Evolutionary conservation across 2,329 filamentous ascomycete species (phyloP), one percentile per base, ranked within the genome.

Genomic region (Colletotrichum acutatum): DNA sequence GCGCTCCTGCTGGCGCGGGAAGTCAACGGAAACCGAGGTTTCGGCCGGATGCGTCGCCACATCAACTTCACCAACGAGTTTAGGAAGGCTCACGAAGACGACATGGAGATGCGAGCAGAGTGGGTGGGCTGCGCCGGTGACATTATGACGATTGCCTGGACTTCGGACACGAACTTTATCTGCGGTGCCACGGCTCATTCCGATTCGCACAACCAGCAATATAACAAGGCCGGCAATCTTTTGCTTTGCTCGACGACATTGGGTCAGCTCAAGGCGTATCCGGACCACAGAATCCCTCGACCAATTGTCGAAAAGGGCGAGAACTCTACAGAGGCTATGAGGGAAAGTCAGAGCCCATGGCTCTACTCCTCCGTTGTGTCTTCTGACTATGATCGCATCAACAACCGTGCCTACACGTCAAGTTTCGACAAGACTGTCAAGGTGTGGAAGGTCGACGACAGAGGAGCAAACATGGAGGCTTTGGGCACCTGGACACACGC

Each of bases 171-270:
- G n/a, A 82, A 82, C 19, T 89, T 92, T 64, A 77, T 92, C n/a
- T 91, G 89, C 74, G 90, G 90, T 42, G 90, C 90, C 0, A 90
- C 89, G 0, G 87, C 88, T 0, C 90, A 92, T 79, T 91, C 89
- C 0, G 90, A 92, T 75, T 81, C 84, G 0, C 88, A 90, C 54
- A 92, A 92, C 70, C 90, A 91, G 76, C 90, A 92, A 74, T 92
- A 92, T 77, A 92, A 92, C 76, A 91, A 89, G 75, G 86, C 88
- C 0, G 90, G 90, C 0, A 92, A 92, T 76, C 79, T 92, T 11
- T 81, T 90, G 1, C 79, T 92, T 1, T 90, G 88, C 7, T 90
- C 88, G 0, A 82, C 84, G 0, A 76, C 72, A 0, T 76, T 78
- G 1, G 84, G 86, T 0, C 85, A 82, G 0, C 78, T 92, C 2